phyloP scores from a whole-genome alignment of 192 early-diverging fungal species.

The Cetraspora pellucida region DNA sequence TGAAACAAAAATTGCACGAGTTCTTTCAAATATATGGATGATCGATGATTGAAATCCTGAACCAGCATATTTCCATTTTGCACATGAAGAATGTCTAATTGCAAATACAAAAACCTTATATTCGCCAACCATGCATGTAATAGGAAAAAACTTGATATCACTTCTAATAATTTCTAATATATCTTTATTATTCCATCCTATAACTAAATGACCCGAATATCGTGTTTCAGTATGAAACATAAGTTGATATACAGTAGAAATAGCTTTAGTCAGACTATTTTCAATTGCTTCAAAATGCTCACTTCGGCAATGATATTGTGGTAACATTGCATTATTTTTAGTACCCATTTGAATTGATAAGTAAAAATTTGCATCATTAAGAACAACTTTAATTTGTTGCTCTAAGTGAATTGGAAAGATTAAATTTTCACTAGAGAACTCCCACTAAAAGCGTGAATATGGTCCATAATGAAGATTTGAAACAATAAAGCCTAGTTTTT shows the following conservation, averaged over 20 bases:
- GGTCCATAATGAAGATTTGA: background rate
- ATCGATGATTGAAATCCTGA: background rate
- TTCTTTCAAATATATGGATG: background rate
- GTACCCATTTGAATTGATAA: background rate
- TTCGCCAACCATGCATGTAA: background rate
- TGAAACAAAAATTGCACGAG: background rate
- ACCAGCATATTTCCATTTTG: background rate
- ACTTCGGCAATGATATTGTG: background rate
- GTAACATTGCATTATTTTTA: background rate
- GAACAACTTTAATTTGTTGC: background rate
- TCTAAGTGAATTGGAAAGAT: background rate
- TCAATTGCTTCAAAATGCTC: background rate
- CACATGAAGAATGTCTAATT: background rate
- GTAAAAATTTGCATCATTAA: background rate
- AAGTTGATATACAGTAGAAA: background rate
- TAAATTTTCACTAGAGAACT: background rate
- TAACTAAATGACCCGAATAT: background rate
- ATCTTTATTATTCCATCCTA: background rate
- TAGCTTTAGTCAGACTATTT: background rate
- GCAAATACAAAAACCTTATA: slow-evolving; percentile 2
- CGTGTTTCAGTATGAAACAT: background rate
- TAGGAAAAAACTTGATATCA: background rate
- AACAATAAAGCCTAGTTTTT: background rate
- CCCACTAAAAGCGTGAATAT: background rate
- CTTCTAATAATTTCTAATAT: background rate